phyloP scores from a whole-genome alignment of 768 basidiomycete species.

The Pisolithus marmoratus region DNA sequence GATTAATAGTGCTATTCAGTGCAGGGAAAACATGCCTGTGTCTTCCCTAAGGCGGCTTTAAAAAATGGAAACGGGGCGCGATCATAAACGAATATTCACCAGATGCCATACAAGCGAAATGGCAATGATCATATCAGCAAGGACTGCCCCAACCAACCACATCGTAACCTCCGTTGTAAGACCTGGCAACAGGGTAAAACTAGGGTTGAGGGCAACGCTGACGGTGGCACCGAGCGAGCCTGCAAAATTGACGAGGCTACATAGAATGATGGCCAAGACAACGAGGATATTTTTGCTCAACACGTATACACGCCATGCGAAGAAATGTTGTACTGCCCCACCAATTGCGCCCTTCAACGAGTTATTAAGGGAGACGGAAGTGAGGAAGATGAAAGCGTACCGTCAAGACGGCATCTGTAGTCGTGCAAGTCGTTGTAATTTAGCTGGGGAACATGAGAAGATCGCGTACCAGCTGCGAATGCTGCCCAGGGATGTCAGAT shows the following conservation, averaged over 20 bases:
- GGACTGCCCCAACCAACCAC: neutral
- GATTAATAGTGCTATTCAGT: neutral
- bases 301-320: neutral
- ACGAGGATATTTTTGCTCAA: neutral
- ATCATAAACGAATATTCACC: neutral
- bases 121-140: neutral
- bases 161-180: neutral
- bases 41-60: neutral
- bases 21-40: neutral
- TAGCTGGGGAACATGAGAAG: no score
- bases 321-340: neutral
- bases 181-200: neutral
- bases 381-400: no score
- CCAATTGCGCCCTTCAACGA: neutral
- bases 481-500: no score
- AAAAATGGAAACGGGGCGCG: neutral
- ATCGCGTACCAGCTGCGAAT: no score
- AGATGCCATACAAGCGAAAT: neutral
- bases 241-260: neutral
- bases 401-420: no score
- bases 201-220: neutral
- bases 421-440: no score
- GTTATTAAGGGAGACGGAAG: no score
- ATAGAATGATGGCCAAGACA: neutral
- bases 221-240: neutral